Percentiles rank a stretch among this genome's conserved stretches.
These are phyloP conservation scores for Cucumis hystrix DNA, from an alignment of 306 rosid genomes.

Conservation along the genomic window DNA sequence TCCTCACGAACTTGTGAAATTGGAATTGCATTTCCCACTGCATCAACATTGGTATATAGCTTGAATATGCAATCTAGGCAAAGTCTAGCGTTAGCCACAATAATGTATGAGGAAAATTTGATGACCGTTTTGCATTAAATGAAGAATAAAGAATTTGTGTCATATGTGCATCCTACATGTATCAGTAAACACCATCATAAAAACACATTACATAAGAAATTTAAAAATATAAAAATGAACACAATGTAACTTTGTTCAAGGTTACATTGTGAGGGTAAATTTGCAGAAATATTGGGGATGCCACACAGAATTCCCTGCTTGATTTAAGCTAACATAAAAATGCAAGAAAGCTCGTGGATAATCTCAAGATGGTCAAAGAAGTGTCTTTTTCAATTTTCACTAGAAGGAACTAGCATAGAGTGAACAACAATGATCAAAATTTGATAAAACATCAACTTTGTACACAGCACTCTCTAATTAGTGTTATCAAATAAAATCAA, in stretches of 20 bases:
- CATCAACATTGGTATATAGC: conserved; percentile 12
- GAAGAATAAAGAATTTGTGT: not conserved
- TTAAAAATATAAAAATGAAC: not conserved
- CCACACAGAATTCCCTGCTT: not conserved
- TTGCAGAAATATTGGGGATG: not conserved
- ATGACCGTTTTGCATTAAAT: not conserved
- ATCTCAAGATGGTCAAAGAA: not conserved
- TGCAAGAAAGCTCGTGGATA: not conserved
- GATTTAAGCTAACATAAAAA: not conserved
- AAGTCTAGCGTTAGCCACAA: not conserved
- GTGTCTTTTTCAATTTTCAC: not conserved
- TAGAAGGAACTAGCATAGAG: not conserved
- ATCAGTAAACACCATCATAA: not conserved
- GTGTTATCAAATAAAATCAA: not conserved
- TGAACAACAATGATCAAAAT: not conserved
- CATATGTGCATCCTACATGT: not conserved
- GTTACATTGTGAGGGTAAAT: not conserved
- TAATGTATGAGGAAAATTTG: not conserved
- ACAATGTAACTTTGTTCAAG: no score
- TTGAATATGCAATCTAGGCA: conserved; percentile 6
- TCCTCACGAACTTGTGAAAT: conserved; percentile 53
- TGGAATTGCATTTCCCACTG: conserved; percentile 75
- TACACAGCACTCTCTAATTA: not conserved
- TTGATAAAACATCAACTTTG: not conserved
- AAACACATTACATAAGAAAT: not conserved